Evolutionary conservation across 768 basidiomycete genomes (phyloP).

Genomic region (Amanita phalloides): DNA sequence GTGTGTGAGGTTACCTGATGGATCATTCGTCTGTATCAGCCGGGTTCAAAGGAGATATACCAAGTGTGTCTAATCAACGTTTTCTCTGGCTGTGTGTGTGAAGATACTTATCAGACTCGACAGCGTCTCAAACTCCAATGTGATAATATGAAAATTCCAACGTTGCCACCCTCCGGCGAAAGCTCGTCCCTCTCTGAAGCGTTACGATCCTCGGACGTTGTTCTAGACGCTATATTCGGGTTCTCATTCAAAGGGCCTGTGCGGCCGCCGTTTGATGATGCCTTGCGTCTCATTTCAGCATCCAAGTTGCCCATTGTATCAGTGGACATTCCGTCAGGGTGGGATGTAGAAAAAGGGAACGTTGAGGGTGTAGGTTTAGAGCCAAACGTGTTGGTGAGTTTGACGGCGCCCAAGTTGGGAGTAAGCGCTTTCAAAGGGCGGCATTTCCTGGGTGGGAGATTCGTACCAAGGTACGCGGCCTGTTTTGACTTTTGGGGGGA

Average conservation of each 20-base stretch:
- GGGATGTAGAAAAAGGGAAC: conserved; percentile 84
- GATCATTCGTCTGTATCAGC: conserved; percentile 36
- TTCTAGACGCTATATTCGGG: conserved; percentile 95
- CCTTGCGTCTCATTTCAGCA: conserved; percentile 52
- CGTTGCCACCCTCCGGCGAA: conserved; percentile 28
- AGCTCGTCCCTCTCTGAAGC: conserved; percentile 32
- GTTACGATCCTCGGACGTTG: conserved; percentile 58
- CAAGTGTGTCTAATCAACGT: conserved; percentile 34
- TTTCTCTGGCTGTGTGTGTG: too few species aligned
- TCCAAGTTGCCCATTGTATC: conserved; percentile 78
- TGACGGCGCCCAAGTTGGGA: conserved; percentile 93
- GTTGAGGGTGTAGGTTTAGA: conserved; percentile 44
- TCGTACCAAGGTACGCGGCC: conserved; percentile 68
- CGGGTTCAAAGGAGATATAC: conserved; percentile 87
- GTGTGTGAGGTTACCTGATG: conserved; percentile 3
- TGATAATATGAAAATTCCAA: conserved; percentile 74
- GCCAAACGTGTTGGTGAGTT: conserved; percentile 75
- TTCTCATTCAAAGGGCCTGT: conserved; percentile 94
- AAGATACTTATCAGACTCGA: background rate
- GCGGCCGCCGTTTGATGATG: conserved; percentile 76
- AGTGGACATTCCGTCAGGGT: conserved; percentile 94
- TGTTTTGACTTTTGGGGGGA: background rate
- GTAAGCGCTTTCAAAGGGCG: conserved; percentile 64
- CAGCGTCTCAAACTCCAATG: conserved; percentile 82
- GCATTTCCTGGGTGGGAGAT: conserved; percentile 92